Base-by-base conservation (phyloP, 192 early-diverging fungal species). In the Lobulomyces angularis region DNA sequence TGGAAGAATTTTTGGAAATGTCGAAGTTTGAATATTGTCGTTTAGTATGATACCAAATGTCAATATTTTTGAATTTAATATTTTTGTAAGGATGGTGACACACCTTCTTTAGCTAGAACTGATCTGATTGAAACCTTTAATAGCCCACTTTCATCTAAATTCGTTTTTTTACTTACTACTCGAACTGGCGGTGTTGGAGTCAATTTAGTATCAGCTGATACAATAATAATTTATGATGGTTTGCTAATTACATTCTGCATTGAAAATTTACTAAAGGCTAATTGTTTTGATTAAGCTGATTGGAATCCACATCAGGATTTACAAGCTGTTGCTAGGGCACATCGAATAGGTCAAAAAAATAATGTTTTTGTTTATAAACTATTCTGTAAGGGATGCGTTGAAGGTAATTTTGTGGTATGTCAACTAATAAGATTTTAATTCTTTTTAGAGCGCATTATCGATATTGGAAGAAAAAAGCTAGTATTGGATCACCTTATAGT, bases 111-210 rank as follows among this genome's bases (percentile, higher is more conserved):
- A 6, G 38, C 64, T 8, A 59, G 81, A 11, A 74, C 79, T 28
- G 35, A 43, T 2, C 55, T 59, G 33, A 84, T 86, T 26, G 71
- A 78, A 40, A 46, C 45, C 12, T 86, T 81, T 43, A 84, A 84
- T 41, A 58, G 64, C 1, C 64, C 66, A 6, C 59, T 62, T 21
- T 79, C 76, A 2, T 58, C 77, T 22, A 49, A 64, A 1, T 77
- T 78, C 44, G 61, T 74, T 0, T 84, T 85, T 47, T 49, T 85
- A 31, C 41, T 85, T 30, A 78, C 71, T 6, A 84, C 80, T 1
- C 64, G 81, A n/a, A 79, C 83, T 1, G 83, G 83, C 43, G 83
- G 82, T 21, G 69, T 74, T 0, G 83, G 83, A 26, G 67, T 85
- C 29, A 85, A 85, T 36, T 42, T 85, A 37, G 58, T 79, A 0